Evolutionary conservation across 129 eudicot species (phyloP).

Genomic region (Flaveria trinervia): DNA sequence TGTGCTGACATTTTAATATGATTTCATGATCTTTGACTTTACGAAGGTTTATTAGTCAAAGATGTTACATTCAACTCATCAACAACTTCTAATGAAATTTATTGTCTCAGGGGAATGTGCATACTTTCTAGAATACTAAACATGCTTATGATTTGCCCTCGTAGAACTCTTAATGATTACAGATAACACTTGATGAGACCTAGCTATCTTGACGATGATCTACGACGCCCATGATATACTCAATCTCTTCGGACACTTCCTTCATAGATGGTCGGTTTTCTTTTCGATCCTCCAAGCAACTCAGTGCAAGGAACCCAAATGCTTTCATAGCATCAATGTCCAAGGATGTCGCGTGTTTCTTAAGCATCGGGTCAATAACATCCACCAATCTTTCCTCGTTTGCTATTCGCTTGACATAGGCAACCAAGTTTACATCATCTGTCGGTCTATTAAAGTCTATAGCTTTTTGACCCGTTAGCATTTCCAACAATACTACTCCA

Average conservation of each 20-base stretch:
- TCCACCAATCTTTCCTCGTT: constrained; percentile 53
- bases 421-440: constrained; percentile 61
- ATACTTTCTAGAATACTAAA: not conserved
- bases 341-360: constrained; percentile 39
- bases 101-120: not conserved
- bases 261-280: constrained; percentile 72
- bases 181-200: not conserved
- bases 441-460: constrained; percentile 65
- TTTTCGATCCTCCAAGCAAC: constrained; percentile 69
- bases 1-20: not conserved
- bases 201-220: not conserved
- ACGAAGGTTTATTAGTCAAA: not conserved
- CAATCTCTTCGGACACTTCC: constrained; percentile 69
- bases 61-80: constrained; percentile 5
- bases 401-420: constrained; percentile 49
- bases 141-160: not conserved
- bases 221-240: constrained; percentile 53
- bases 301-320: constrained; percentile 53
- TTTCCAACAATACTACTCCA: constrained; percentile 69
- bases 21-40: not conserved
- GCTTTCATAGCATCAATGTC: constrained; percentile 72
- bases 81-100: constrained; percentile 1
- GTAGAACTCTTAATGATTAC: too few relatives aligned
- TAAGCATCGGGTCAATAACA: constrained; percentile 50
- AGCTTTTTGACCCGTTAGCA: constrained; percentile 51